These are phyloP conservation scores for Aspergillus sp. DNA, from an alignment of 2,329 filamentous ascomycete species.

Conservation along the genomic window DNA sequence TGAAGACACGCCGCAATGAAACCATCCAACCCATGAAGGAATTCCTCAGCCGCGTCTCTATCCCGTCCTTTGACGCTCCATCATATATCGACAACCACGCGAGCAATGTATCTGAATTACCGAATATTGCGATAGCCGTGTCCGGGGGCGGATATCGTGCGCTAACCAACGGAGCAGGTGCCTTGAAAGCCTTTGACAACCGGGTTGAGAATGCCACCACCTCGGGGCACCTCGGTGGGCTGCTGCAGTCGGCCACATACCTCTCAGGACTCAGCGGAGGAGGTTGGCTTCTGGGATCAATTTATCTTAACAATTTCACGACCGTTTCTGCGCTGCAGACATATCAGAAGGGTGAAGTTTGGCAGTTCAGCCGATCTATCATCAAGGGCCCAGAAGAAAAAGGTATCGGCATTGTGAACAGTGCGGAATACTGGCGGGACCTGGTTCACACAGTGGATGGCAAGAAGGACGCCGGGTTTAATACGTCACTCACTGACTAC, in stretches of 20 bases:
- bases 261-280: slow-evolving; percentile 73
- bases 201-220: slow-evolving; percentile 56
- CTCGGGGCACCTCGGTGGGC: slow-evolving; percentile 64
- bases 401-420: slow-evolving; percentile 37
- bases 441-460: slow-evolving; percentile 50
- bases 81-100: slow-evolving; percentile 57
- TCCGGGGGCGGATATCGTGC: slow-evolving; percentile 83
- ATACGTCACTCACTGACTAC: slow-evolving; percentile 72
- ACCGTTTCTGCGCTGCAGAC: slow-evolving; percentile 50
- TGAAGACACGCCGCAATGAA: slow-evolving; percentile 60
- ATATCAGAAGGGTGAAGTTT: slow-evolving; percentile 42
- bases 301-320: slow-evolving; percentile 71
- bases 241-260: slow-evolving; percentile 76
- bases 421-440: slow-evolving; percentile 54
- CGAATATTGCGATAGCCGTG: slow-evolving; percentile 66
- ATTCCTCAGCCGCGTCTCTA: slow-evolving; percentile 58
- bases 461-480: slow-evolving; percentile 57
- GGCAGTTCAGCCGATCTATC: slow-evolving; percentile 57
- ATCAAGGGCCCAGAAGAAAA: slow-evolving; percentile 47
- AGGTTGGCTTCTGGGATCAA: slow-evolving; percentile 73
- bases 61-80: slow-evolving; percentile 63
- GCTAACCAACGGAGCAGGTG: slow-evolving; percentile 75
- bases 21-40: slow-evolving; percentile 68
- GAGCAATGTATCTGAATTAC: slow-evolving; percentile 49
- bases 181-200: slow-evolving; percentile 68